Base-by-base conservation (phyloP, 1,284 basidiomycete genomes). In the Austropuccinia psidii region DNA sequence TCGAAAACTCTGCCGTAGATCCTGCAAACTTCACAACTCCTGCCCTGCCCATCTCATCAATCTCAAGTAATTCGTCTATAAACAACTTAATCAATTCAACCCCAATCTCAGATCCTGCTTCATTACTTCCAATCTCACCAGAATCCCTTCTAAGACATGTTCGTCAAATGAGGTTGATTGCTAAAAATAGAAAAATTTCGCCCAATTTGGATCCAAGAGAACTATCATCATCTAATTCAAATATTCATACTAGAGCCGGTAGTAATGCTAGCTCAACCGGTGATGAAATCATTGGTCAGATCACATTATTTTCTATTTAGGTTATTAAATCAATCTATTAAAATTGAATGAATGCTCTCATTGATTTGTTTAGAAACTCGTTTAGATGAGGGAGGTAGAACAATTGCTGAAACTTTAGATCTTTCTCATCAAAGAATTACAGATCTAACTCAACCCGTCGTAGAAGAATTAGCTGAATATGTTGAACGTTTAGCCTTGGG, bases 401-500 rank as follows among this genome's bases (percentile, higher is more conserved):
- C 55, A 3, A 35, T 60, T 17, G 45, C 57, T 24, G 68, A 72
- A 62, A 72, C 68, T 35, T 29, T 72, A 5, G 68, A 72, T 33
- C 57, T 72, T 13, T 72, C 68, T 27, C 68, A 72, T 52, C 41
- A 61, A 50, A n/a, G 68, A 4, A 72, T 72, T 11, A 57, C 68
- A 24, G 68, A 72, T 62, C 68, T 72, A 27, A 72, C 68, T n/a
- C 68, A 52, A 39, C 55, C 68, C 13, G 57, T 72, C 7, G 68
- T 72, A 4, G 57, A 60, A 52, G 68, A 72, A 72, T 35, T 72
- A 6, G 68, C 68, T 2, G 68, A 72, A 52, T 72, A 72, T 35
- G 68, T 72, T 19, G 68, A 72, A 52, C 55, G 92, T 77, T 87
- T 98, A 73, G 89, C 96, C 1, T 84, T 98, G 29, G 88, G 89